Evolutionary conservation across 305 asterid genomes (phyloP), one percentile per base, ranked within the genome.

Genomic region (Caryopteris hybrid): DNA sequence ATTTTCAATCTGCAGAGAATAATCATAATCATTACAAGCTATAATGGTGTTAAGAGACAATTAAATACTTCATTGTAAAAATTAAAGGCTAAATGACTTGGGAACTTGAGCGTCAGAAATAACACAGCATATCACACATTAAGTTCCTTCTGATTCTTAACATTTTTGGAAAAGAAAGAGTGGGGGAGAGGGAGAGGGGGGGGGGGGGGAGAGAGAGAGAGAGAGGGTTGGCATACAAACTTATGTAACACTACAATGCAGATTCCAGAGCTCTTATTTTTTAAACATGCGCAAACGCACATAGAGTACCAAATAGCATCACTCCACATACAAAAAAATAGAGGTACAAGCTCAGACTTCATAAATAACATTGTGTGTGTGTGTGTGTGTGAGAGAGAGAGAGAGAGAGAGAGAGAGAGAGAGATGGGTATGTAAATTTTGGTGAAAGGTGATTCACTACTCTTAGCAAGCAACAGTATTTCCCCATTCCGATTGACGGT

Each of bases 1-100:
- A 78, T 94, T 91, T 71, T 94, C 99, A 66, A 94, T 93, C 97
- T 93, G 92, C 70, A 70, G 42, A 41, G 14, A 42, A 66, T 48
- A 60, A 20, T 33, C 16, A 57, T 47, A 36, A 39, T 45, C 25
- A 55, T 57, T 61, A 56, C 61, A 59, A 33, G 42, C 27, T 53
- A 54, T 36, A 47, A 62, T 53, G 63, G 54, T 58, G 56, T 67
- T 59, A 68, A 57, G 61, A 59, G 12, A 64, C 13, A 8, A 53
- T 23, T 23, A 61, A 23, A 39, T 9, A 42, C 3, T 38, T 33
- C 63, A 39, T 48, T 48, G 68, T 39, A 36, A 50, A 18, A n/a
- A 36, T 16, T 31, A n/a, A 14, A 12, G 23, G 61, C 17, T 62
- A 52, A 6, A 45, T 2, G 10, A 36, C 22, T 17, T 45, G 22